Base-by-base conservation (phyloP, 2,329 filamentous ascomycete species). In the Calonectria pseudoreteaudii region DNA sequence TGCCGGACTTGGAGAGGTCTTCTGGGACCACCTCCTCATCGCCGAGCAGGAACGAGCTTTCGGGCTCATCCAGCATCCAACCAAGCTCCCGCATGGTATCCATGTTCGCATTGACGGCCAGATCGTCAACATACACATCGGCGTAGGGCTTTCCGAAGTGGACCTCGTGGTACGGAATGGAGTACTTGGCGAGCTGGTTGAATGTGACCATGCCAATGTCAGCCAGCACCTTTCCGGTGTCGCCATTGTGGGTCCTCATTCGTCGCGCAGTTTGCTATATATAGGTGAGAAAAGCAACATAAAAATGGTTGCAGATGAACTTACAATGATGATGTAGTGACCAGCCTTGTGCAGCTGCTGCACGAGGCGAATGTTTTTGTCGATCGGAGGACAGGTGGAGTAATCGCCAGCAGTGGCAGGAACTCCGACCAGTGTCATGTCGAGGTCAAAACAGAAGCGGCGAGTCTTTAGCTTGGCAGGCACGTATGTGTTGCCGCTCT, bases 291-390 rank as follows among this genome's bases (percentile, higher is more conserved):
- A 23, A 18, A 34, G 10, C 3, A 26, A 0, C n/a, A 62, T 9
- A 4, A 28, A 28, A 62, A 11, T 26, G 10, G 41, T 16, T 10
- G 10, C 14, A 20, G 7, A 4, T 53, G 7, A 14, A 13, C 56
- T 41, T 41, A 62, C 56, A 62, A 62, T 62, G n/a, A 62, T 62
- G 31, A 62, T 62, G 34, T 62, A 62, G 23, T 62, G 56, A 7
- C 56, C 56, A 4, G 56, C 34, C 36, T 62, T 62, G 36, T 62
- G 56, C 14, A 62, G 56, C 9, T 62, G 56, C 56, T 62, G 56
- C n/a, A 62, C 36, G 20, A 62, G 36, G 4, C 36, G 31, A 23
- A 62, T 62, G 34, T 62, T 62, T 34, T 62, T 62, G 7, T 62
- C 56, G 20, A 62, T 62, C 18, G 56, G 56, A 62, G 56, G 56